Percentiles rank a stretch among this genome's conserved stretches.
phyloP scores from a whole-genome alignment of 306 rosid genomes.

The Vachellia collinsii region DNA sequence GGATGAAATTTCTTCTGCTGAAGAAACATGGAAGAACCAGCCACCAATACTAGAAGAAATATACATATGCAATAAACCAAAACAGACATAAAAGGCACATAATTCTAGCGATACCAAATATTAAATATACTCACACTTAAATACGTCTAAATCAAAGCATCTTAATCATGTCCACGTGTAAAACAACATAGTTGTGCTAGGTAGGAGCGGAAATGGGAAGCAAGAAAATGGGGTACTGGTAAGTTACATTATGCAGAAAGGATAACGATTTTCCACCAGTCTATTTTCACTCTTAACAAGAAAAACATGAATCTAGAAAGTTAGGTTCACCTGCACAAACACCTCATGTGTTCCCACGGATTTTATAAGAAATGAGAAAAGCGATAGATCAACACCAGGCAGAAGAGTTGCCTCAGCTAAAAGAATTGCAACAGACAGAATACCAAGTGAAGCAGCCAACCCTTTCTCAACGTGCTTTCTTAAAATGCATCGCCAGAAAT shows the following conservation, averaged over 20 bases:
- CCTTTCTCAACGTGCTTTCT: constrained; percentile 82
- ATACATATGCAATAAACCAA: constrained; percentile 1
- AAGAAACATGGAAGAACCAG: background rate
- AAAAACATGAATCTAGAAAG: background rate
- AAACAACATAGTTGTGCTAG: background rate
- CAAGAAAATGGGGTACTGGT: constrained; percentile 1
- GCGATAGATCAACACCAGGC: constrained; percentile 82
- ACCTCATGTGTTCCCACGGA: constrained; percentile 77
- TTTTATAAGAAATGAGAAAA: constrained; percentile 87
- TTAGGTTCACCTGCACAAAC: constrained; percentile 77
- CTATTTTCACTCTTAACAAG: constrained; percentile 2
- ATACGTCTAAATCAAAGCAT: background rate
- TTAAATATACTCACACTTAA: background rate
- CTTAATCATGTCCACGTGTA: background rate
- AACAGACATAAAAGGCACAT: background rate
- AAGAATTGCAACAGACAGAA: constrained; percentile 92
- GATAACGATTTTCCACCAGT: background rate
- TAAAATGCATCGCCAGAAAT: constrained; percentile 85
- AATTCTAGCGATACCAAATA: background rate
- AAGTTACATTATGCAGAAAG: background rate
- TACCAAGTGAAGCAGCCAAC: constrained; percentile 76
- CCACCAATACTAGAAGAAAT: constrained; percentile 8
- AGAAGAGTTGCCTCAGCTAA: constrained; percentile 96
- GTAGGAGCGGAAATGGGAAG: constrained; percentile 2
- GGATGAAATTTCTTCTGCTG: background rate